Percentiles rank a stretch among this genome's conserved stretches.
These are phyloP conservation scores for Leptodontidium sp. DNA, from an alignment of 2,329 filamentous ascomycete species.

Conservation along the genomic window DNA sequence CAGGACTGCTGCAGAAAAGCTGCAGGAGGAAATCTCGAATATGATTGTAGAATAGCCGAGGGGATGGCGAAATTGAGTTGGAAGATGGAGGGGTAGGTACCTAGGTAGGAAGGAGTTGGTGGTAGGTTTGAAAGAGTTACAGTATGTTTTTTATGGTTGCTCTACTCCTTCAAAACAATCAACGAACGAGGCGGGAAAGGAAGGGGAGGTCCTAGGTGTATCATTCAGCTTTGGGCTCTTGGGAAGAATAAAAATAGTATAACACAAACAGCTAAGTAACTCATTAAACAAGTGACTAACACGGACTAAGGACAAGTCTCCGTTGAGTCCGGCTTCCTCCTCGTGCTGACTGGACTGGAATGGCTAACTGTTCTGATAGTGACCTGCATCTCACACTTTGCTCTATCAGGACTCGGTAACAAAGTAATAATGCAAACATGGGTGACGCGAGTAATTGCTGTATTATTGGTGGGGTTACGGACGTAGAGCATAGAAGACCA, in stretches of 20 bases:
- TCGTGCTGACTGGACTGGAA: neutral
- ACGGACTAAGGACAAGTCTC: neutral
- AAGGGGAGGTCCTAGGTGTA: neutral
- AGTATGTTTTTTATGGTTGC: no score
- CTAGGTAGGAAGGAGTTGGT: no score
- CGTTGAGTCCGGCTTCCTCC: neutral
- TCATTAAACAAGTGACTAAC: neutral
- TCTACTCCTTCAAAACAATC: no score
- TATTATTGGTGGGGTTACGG: neutral
- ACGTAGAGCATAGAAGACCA: no score
- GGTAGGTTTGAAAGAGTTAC: no score
- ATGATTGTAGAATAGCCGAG: neutral
- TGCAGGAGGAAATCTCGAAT: neutral
- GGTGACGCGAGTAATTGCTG: neutral
- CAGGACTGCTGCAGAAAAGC: slow-evolving; percentile 1
- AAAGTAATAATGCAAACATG: slow-evolving; percentile 1
- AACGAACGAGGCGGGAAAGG: neutral
- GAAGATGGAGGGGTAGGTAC: neutral
- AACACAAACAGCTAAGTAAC: no score
- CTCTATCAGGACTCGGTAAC: neutral
- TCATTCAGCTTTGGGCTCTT: neutral
- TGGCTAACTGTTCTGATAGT: slow-evolving; percentile 12
- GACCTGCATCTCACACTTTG: neutral
- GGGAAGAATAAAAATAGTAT: neutral
- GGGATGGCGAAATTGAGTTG: neutral